phyloP scores from a whole-genome alignment of 495 filamentous ascomycete genomes.

The Penicillium flavigenum region DNA sequence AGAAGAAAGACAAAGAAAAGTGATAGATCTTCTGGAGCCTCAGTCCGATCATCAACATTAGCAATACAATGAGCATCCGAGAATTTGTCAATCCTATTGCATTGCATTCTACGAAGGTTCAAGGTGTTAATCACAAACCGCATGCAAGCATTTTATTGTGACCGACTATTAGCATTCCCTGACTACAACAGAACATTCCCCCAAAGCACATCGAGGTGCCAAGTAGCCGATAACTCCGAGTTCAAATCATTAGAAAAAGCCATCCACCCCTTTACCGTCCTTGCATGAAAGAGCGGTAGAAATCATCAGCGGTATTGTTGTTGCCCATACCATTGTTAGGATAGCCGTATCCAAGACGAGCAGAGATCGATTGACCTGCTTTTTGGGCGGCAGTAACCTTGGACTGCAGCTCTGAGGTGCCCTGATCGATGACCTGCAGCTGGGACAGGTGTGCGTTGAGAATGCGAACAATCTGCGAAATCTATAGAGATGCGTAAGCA shows the following conservation, averaged over 20 bases:
- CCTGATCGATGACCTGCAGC: constrained; percentile 86
- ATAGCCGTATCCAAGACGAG: constrained; percentile 59
- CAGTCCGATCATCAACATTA: neutral
- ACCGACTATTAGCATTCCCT: constrained; percentile 14
- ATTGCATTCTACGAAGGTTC: neutral
- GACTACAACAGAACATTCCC: constrained; percentile 16
- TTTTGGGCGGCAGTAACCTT: constrained; percentile 81
- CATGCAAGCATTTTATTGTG: constrained; percentile 14
- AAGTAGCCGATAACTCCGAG: constrained; percentile 12
- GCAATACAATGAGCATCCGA: neutral
- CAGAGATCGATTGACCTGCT: constrained; percentile 63
- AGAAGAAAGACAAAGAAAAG: neutral
- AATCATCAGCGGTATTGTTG: constrained; percentile 70
- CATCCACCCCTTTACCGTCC: constrained; percentile 44
- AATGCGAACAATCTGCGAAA: constrained; percentile 90
- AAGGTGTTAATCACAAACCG: neutral
- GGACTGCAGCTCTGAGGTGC: constrained; percentile 71
- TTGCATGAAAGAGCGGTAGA: constrained; percentile 76
- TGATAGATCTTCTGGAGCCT: neutral
- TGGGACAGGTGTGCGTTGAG: constrained; percentile 88
- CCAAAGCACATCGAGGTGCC: constrained; percentile 18
- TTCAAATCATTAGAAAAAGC: constrained; percentile 24
- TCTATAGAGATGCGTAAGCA: constrained; percentile 46
- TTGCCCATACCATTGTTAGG: constrained; percentile 55
- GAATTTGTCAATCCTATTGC: neutral